Base-by-base conservation (phyloP, 345 rosid species). In the Euclidium syriacum region DNA sequence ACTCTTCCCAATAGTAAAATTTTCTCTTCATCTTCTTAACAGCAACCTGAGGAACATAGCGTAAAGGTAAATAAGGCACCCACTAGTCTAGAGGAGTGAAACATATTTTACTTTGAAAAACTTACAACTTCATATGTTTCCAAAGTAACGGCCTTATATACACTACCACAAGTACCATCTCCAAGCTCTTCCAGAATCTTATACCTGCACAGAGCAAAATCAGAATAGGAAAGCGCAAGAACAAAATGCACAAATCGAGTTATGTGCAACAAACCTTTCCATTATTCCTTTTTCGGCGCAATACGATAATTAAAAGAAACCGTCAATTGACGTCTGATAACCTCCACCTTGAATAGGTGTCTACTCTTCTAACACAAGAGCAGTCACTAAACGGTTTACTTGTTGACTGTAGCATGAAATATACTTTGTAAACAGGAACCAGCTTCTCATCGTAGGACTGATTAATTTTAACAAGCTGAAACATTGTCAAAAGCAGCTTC, bases 1-100 rank as follows among this genome's bases (percentile, higher is more conserved):
- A 91, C 27, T 91, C 96, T 74, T 86, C 96, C 98, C 98, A 91
- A 54, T 75, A 85, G 60, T 83, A 86, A 72, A 88, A 91, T 52
- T 86, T 88, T 58, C 95, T 81, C 79, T 91, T 91, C 98, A 91
- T 91, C 81, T 79, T 88, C 81, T 91, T 91, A 36, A 91, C 90
- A 68, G 96, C 98, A 83, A 91, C 98, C 98, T 91, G 65, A 36
- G 27, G 68, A 42, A 65, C 53, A 43, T 15, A 42, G 44, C 18
- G 8, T 16, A 16, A 12, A 58, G 19, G 14, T 39, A 3, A 17
- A 48, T 51, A 12, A 22, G 22, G 44, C 10, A 20, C 22, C 14
- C 18, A 22, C 10, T n/a, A n/a, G n/a, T 25, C 7, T 23, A 30
- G 24, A 53, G 12, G 3, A 6, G 29, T 12, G n/a, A 44, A 14